Base-by-base conservation (phyloP, 352 stramenopile genomes). In the Blastocystis sp. region DNA sequence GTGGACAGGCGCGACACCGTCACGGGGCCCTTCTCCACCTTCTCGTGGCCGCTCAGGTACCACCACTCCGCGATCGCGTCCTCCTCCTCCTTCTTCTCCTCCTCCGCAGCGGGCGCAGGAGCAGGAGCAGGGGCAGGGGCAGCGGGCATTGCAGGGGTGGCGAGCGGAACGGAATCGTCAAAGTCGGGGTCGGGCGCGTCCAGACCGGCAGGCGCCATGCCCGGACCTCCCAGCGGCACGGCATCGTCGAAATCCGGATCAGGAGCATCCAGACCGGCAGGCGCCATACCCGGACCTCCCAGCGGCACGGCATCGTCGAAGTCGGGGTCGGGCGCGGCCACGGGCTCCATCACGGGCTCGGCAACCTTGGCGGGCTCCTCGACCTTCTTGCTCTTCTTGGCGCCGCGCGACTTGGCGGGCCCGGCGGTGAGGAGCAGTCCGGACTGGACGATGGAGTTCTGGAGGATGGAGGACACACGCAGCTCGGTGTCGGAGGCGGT, bases 21-120 rank as follows among this genome's bases (percentile, higher is more conserved):
- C 24, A 89, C 87, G 42, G 88, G 88, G 64, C 88, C 88, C 66
- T 90, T 90, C 63, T 90, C 78, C 3, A 88, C 1, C 76, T 90
- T 84, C 54, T 90, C 79, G 64, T 88, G 77, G 17, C 59, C 69
- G 11, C 28, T 80, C 11, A 89, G 24, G 57, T 89, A 84, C 69
- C 71, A 70, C 59, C 62, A 69, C 38, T 59, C 54, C 3, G 78
- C 78, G 28, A 76, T 71, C n/a, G 38, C 63, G n/a, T 82, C 68
- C 34, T 87, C 76, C 52, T 87, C 54, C 43, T 89, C 52, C 54
- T 80, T 57, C 68, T 69, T n/a, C 45, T 21, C 78, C 19, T 28
- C n/a, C 52, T 68, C 60, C 6, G 59, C 42, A 11, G 60, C 3
- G 3, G 64, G 61, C 9, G 68, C 24, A 52, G 52, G 14, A 2